Conservation (phyloP, 495 filamentous ascomycete species). For the Neurospora africana region DNA sequence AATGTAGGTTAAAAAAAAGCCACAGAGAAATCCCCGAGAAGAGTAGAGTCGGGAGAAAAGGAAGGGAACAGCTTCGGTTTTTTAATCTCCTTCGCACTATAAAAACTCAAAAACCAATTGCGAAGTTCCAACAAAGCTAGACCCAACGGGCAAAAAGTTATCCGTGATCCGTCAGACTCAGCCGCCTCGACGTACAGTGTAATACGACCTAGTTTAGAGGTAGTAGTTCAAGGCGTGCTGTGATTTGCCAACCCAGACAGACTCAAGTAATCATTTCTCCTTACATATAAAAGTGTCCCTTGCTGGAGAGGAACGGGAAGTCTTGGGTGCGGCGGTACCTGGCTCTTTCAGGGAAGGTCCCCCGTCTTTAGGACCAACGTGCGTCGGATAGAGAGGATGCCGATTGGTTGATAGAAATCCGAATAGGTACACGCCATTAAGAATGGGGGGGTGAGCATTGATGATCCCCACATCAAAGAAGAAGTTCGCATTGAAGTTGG, state of each 20-base stretch:
- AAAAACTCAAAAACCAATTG: neutral
- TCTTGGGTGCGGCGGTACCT: neutral
- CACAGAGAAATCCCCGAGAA: neutral
- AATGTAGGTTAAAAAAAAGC: neutral
- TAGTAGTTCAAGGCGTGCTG: neutral
- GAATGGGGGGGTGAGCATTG: neutral
- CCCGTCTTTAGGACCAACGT: neutral
- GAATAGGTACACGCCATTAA: neutral
- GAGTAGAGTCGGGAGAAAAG: neutral
- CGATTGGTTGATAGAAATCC: neutral
- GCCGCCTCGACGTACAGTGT: neutral
- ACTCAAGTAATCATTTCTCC: too few species aligned
- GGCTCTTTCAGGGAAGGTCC: neutral
- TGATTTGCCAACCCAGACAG: neutral
- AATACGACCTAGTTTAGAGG: too few species aligned
- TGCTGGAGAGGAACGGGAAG: neutral
- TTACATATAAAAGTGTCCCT: neutral
- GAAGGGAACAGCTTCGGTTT: neutral
- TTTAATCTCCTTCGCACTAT: neutral
- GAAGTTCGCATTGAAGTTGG: neutral
- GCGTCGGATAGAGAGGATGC: neutral
- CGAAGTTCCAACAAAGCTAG: neutral
- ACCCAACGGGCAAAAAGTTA: neutral
- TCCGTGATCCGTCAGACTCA: neutral
- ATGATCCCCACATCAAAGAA: neutral